A percentile compares a stretch with the other conserved stretches of the same genome.
phyloP scores from a whole-genome alignment of 345 rosid genomes.

The Citrus sinensis region DVS_A1.0 CM039161.1:3905001-3905500 shows the following conservation, averaged over 20 bases:
- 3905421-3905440: constrained; percentile 11
- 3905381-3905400: not conserved
- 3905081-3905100: not conserved
- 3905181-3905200: not conserved
- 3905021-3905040: not conserved
- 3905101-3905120: not conserved
- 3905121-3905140: not conserved
- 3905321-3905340: not conserved
- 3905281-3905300: not conserved
- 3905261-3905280: not conserved
- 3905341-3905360: not conserved
- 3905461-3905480: constrained; percentile 84
- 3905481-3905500: constrained; percentile 84
- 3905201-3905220: not conserved
- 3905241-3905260: constrained; percentile 1
- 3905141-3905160: too few species aligned
- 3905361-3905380: not conserved
- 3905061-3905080: not conserved
- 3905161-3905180: not conserved
- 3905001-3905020: too few species aligned
- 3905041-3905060: not conserved
- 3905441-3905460: constrained; percentile 90
- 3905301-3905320: not conserved
- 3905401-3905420: constrained; percentile 10
- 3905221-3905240: not conserved